phyloP scores from a whole-genome alignment of 1,139 yeast genomes.

The Nakaseomyces kungkrabaensis region DNA sequence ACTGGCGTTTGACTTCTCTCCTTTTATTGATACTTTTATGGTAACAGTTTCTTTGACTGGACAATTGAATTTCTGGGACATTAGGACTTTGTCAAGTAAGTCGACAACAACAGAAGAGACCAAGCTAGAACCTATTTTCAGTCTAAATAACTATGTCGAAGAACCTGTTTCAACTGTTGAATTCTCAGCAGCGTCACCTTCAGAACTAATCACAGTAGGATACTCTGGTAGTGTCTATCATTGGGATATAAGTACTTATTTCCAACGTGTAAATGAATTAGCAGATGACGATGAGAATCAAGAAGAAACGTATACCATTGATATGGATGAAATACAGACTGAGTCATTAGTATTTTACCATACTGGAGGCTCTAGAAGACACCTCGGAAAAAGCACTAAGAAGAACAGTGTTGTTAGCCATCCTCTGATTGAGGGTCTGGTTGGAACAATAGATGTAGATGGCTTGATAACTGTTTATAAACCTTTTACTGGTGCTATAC shows the following conservation, averaged over 20 bases:
- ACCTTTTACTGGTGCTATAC: constrained; percentile 21
- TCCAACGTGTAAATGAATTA: constrained; percentile 8
- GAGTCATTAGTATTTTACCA: constrained; percentile 26
- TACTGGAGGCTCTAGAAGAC: constrained; percentile 28
- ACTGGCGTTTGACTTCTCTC: constrained; percentile 16
- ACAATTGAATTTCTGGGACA: constrained; percentile 26
- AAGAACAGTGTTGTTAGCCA: constrained; percentile 23
- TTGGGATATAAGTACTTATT: constrained; percentile 22
- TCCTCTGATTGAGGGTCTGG: constrained; percentile 19
- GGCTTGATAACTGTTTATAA: constrained; percentile 26
- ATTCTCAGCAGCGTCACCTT: constrained; percentile 19
- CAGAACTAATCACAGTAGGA: constrained; percentile 24
- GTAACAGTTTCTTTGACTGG: constrained; percentile 25
- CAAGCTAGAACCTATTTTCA: constrained; percentile 14
- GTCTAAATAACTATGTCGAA: constrained; percentile 17
- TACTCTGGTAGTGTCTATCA: constrained; percentile 27
- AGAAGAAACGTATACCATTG: constrained; percentile 7
- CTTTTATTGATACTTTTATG: constrained; percentile 19
- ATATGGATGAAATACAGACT: constrained; percentile 15
- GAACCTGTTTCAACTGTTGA: constrained; percentile 22
- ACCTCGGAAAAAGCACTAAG: constrained; percentile 10
- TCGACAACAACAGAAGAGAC: constrained; percentile 6
- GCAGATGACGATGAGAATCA: constrained; percentile 11
- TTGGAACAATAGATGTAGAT: constrained; percentile 25
- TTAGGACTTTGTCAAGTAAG: constrained; percentile 11